Percentiles rank a stretch among this genome's conserved stretches.
Evolutionary conservation across 495 filamentous ascomycete species (phyloP).

Genomic region (Neurospora africana): DNA sequence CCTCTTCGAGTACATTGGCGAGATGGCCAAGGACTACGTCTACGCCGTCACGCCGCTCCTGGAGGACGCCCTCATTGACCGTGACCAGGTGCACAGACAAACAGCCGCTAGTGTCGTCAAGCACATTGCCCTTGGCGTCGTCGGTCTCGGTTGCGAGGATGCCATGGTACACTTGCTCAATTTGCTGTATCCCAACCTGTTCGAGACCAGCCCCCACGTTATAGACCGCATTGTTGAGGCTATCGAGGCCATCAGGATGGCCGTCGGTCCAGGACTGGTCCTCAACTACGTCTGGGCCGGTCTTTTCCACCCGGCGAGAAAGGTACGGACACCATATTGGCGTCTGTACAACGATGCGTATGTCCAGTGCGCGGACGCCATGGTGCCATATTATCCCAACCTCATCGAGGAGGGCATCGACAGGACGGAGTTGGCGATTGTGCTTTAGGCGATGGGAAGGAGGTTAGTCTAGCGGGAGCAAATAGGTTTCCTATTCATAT

Average conservation of each 20-base stretch:
- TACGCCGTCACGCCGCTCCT: conserved; percentile 96
- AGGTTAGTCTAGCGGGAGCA: neutral
- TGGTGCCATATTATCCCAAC: conserved; percentile 91
- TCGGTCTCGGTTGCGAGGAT: conserved; percentile 96
- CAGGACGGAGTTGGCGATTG: conserved; percentile 70
- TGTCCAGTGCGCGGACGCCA: conserved; percentile 82
- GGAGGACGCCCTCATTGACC: conserved; percentile 94
- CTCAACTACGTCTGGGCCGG: conserved; percentile 98
- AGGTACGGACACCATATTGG: conserved; percentile 90
- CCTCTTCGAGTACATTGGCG: conserved; percentile 97
- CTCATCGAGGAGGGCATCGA: conserved; percentile 65
- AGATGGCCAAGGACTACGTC: conserved; percentile 99
- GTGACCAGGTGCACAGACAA: conserved; percentile 96
- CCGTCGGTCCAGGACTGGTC: conserved; percentile 78
- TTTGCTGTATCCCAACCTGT: conserved; percentile 91
- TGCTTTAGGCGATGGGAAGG: conserved; percentile 47
- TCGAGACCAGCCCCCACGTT: conserved; percentile 96
- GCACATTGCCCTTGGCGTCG: conserved; percentile 90
- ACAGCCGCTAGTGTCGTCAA: conserved; percentile 95
- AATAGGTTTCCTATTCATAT: neutral
- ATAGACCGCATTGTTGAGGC: conserved; percentile 97
- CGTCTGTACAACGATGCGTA: conserved; percentile 95
- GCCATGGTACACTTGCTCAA: conserved; percentile 97
- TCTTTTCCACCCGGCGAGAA: conserved; percentile 90
- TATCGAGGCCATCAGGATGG: conserved; percentile 92